Base-by-base conservation (phyloP, 2,329 filamentous ascomycete species). In the Penicillium sp. region DNA sequence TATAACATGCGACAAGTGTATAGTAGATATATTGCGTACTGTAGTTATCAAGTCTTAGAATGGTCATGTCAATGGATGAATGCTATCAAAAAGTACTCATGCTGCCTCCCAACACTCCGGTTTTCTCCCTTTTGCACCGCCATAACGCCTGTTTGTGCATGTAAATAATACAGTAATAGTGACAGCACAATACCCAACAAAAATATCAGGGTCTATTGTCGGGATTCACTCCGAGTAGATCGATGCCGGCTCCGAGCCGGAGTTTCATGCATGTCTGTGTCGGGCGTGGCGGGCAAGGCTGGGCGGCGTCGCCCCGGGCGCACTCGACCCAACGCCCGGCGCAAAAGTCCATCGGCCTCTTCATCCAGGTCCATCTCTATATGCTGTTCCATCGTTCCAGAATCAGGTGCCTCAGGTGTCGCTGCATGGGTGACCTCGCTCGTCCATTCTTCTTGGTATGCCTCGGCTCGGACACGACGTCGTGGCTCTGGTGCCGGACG, bases 301-400 rank as follows among this genome's bases (percentile, higher is more conserved):
- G 51, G 57, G 25, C 60, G 60, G n/a, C 66, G 63, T 49, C 67
- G 70, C 23, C 60, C 64, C 8, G 67, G 67, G 14, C 67, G 66
- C 13, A 72, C 66, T 21, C 68, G 72, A n/a, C 65, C 65, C 29
- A 80, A 65, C 1, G 77, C 77, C 6, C 72, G 70, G 21, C 72
- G 67, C 2, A 80, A 61, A 6, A 80, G 64, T 5, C 71, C 73
- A 51, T 78, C 74, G 1, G 77, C 78, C 57, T 78, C 75, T 7
- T 72, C 67, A 59, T 80, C 78, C 11, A 80, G 62, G 47, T 76
- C 75, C 71, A 75, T 76, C 49, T 75, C 73, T 3, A 75, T 67
- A 13, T 64, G 66, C n/a, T 75, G 71, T 29, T 72, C 71, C n/a
- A 69, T 39, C 9, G 68, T 66, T 23, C 62, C 62, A 1, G 58